A percentile compares a stretch with the other conserved stretches of the same genome.
These are phyloP conservation scores for Babesia ovis DNA, from an alignment of 169 alveolate genomes.

Conservation along the genomic window DNA sequence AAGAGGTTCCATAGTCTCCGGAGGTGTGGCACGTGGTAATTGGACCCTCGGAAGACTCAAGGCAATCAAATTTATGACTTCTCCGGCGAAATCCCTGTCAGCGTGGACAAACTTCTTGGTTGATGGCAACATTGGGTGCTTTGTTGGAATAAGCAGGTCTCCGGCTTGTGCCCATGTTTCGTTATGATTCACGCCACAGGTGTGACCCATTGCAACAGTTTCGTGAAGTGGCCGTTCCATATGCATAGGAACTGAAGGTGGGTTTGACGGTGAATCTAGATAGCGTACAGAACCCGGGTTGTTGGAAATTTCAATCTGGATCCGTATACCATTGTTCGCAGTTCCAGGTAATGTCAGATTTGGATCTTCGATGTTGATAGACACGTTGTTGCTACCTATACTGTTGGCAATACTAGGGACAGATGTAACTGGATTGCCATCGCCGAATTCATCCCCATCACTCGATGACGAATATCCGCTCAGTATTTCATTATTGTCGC, in stretches of 20 bases:
- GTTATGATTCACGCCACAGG: background rate
- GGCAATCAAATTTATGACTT: conserved; percentile 28
- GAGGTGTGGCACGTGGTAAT: background rate
- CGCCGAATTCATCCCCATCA: background rate
- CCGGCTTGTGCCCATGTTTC: conserved; percentile 46
- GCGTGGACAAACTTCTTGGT: conserved; percentile 7
- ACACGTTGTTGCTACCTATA: conserved; percentile 14
- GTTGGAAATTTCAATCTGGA: conserved; percentile 22
- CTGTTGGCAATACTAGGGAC: background rate
- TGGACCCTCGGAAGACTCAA: conserved; percentile 22
- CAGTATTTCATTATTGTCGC: background rate
- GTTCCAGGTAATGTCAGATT: conserved; percentile 7
- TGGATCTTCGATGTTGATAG: conserved; percentile 26
- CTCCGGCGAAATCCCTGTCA: background rate
- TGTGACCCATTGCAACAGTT: background rate
- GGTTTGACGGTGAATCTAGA: background rate
- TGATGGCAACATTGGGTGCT: conserved; percentile 54
- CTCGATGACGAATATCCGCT: conserved; percentile 6
- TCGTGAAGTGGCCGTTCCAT: conserved; percentile 5
- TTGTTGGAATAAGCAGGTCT: conserved; percentile 35
- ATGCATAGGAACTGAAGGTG: background rate
- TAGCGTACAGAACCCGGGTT: background rate
- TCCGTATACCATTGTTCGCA: conserved; percentile 16
- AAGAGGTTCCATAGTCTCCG: background rate
- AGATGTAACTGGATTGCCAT: background rate